Evolutionary conservation across 768 basidiomycete species (phyloP), one percentile per base, ranked within the genome.

Genomic region (Coprinopsis sp.): DNA sequence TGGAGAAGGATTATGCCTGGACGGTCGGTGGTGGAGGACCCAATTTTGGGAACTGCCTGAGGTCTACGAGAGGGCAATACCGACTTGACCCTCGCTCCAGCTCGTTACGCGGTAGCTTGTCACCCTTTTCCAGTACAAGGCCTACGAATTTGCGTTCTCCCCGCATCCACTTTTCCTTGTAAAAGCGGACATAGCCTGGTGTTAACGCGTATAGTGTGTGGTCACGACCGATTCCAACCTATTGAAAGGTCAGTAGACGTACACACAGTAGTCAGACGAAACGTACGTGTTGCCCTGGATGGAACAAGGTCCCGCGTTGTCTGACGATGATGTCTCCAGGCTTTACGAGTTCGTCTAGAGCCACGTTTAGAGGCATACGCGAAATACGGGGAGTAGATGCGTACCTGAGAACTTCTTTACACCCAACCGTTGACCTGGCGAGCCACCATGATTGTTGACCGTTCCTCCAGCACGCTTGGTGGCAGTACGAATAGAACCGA

Each of bases 381-480:
- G 37, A 24, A 41, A 16, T 30, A 25, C 16, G 16, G 60, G 10
- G 30, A n/a, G 30, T n/a, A 31, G n/a, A 8, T 6, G 4, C 76
- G 49, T 53, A 89, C 95, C 94, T 53, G 91, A 93, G 66, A 92
- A 98, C 66, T 91, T 93, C 72, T 98, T 99, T 33, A 98, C 73
- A 55, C 96, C 96, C 24, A 99, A 70, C 19, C 96, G 83, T 66
- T 91, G 87, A 53, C 96, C 96, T 11, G 91, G 85, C 1, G 92
- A 93, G 50, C 90, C 87, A 49, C 95, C 84, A 56, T 92, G 87
- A 63, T 98, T 98, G 64, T 87, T 83, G 2, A 93, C 87, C 6
- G 87, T 90, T 31, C 96, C 96, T 56, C 94, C 95, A 36, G 93
- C 95, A 33, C 91, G 83, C 67, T 99, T 99, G 47, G 96, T 97